phyloP scores from a whole-genome alignment of 1,284 basidiomycete genomes.

The Xanthoconium separans region DNA sequence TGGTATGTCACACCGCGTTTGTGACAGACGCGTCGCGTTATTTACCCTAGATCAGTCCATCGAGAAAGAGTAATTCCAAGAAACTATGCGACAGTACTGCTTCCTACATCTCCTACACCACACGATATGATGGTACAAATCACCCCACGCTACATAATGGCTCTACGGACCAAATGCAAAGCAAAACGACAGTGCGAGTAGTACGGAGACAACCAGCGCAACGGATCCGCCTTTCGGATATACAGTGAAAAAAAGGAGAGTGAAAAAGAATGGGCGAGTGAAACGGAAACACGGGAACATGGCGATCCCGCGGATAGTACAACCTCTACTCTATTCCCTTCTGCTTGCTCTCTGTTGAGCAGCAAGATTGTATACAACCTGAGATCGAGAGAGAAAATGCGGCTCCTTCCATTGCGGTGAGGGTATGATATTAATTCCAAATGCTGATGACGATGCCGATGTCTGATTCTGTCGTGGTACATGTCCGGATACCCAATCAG shows the following conservation, averaged over 20 bases:
- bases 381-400: conserved; percentile 25
- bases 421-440: conserved; percentile 22
- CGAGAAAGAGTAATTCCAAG: conserved; percentile 17
- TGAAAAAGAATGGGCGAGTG: neutral
- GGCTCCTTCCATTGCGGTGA: conserved; percentile 20
- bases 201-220: conserved; percentile 11
- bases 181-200: conserved; percentile 20
- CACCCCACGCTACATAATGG: conserved; percentile 16
- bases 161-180: conserved; percentile 26
- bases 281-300: conserved; percentile 5
- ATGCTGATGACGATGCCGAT: conserved; percentile 8
- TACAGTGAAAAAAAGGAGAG: conserved; percentile 17
- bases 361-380: conserved; percentile 22
- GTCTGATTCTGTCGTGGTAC: conserved; percentile 12
- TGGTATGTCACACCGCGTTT: conserved; percentile 32
- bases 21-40: conserved; percentile 32
- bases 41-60: conserved; percentile 2
- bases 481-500: conserved; percentile 17
- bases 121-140: conserved; percentile 29
- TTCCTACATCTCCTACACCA: conserved; percentile 13
- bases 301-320: conserved; percentile 16
- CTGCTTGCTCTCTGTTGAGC: conserved; percentile 2
- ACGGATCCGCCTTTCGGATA: conserved; percentile 12
- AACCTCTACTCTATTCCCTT: conserved; percentile 14
- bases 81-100: conserved; percentile 15